Conservation (phyloP, 306 rosid species). For the Cicer yamashitae region DNA sequence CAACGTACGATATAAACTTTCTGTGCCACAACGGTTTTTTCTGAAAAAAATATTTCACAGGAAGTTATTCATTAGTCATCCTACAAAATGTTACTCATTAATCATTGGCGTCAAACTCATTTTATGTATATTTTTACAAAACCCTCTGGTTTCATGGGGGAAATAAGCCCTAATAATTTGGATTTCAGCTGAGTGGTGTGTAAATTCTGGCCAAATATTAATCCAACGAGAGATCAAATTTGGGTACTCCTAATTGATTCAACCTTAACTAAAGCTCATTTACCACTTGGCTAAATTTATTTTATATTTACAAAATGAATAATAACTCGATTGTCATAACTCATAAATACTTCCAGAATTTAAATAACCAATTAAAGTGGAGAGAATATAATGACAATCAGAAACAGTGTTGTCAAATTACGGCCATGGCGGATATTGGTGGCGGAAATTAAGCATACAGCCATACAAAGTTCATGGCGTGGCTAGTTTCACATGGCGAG, state of each 20-base stretch:
- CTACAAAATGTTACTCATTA: conserved; percentile 1
- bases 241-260: too few species aligned
- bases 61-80: conserved; percentile 16
- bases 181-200: too few species aligned
- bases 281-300: not conserved
- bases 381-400: conserved; percentile 22
- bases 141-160: too few species aligned
- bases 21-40: not conserved
- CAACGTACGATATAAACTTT: not conserved
- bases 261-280: too few species aligned
- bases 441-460: too few species aligned
- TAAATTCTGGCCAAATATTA: too few species aligned
- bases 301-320: conserved; percentile 1
- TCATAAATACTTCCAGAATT: conserved; percentile 5
- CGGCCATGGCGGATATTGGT: too few species aligned
- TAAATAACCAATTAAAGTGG: conserved; percentile 18
- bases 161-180: too few species aligned
- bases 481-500: too few species aligned
- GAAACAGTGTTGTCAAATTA: not conserved
- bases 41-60: conserved; percentile 26
- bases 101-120: conserved; percentile 16
- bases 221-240: too few species aligned
- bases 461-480: too few species aligned
- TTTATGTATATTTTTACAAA: not conserved
- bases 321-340: not conserved